Evolutionary conservation across 805 yeast genomes (phyloP).

Genomic region (Lipomyces mesembrius): DNA sequence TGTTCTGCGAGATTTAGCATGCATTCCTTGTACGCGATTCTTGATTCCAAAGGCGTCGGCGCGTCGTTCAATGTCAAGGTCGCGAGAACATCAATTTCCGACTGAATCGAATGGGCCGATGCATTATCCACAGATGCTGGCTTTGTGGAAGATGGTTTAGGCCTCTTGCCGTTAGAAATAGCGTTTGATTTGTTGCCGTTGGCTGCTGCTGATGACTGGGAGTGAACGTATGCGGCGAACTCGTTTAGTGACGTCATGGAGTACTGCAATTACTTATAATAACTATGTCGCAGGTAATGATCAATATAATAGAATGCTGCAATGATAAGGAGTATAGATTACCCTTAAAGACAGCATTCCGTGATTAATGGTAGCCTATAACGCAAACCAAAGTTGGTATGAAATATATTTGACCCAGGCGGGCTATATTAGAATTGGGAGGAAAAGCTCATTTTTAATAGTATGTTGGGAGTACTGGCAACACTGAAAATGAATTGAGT

Average conservation of each 20-base stretch:
- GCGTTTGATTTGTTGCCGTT: neutral
- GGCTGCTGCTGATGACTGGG: conserved; percentile 9
- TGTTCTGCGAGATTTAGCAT: conserved; percentile 14
- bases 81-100: conserved; percentile 31
- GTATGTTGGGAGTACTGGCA: too few species aligned
- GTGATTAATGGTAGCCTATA: neutral
- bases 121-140: neutral
- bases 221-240: conserved; percentile 35
- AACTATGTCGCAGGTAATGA: neutral
- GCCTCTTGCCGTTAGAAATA: neutral
- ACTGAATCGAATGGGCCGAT: conserved; percentile 16
- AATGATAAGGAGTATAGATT: neutral
- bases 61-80: conserved; percentile 22
- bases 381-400: neutral
- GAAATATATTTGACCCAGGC: neutral
- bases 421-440: neutral
- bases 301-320: neutral
- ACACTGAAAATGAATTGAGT: too few species aligned
- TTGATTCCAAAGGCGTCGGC: neutral
- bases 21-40: conserved; percentile 22
- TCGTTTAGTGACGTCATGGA: conserved; percentile 31
- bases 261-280: neutral
- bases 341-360: neutral
- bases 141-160: neutral
- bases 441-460: neutral